Conservation (phyloP, 306 rosid genomes). For the Hippophae rhamnoides region DNA sequence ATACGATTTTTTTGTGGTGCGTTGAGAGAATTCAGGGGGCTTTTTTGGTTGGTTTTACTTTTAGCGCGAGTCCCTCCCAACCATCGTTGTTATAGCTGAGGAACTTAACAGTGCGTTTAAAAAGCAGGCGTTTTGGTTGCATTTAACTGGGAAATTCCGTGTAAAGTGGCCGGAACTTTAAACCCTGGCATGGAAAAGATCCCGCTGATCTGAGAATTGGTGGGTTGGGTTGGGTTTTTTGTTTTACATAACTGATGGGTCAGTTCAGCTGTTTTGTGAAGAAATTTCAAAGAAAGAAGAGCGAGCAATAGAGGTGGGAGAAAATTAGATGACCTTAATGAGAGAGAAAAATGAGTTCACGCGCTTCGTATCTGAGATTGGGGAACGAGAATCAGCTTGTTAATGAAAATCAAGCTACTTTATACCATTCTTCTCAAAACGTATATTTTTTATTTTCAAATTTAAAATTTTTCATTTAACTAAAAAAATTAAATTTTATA, state of each 20-base stretch:
- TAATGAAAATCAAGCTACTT: conserved; percentile 4
- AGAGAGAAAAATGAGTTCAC: conserved; percentile 13
- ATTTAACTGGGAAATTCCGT: conserved; percentile 23
- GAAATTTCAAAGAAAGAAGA: conserved; percentile 5
- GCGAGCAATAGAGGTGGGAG: conserved; percentile 8
- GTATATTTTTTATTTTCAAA: no score
- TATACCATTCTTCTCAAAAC: no score
- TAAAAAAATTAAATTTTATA: no score
- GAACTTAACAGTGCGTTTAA: conserved; percentile 1
- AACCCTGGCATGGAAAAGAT: conserved; percentile 36
- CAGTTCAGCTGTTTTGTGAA: conserved; percentile 13
- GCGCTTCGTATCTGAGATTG: conserved; percentile 36
- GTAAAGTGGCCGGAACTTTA: conserved; percentile 31
- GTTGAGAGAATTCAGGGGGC: neutral
- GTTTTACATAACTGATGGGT: conserved; percentile 5
- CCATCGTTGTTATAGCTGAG: conserved; percentile 5
- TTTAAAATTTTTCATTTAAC: no score
- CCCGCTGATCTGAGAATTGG: conserved; percentile 22
- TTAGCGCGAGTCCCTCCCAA: conserved; percentile 8
- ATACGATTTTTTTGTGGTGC: neutral
- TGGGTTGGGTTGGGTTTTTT: conserved; percentile 1
- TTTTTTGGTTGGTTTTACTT: neutral
- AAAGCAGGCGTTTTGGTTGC: conserved; percentile 19
- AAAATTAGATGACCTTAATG: neutral
- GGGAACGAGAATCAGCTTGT: conserved; percentile 5